Percentiles rank a stretch among this genome's conserved stretches.
These are phyloP conservation scores for Teratosphaeria viscida DNA, from an alignment of 2,329 filamentous ascomycete genomes.

Conservation along the genomic window DNA sequence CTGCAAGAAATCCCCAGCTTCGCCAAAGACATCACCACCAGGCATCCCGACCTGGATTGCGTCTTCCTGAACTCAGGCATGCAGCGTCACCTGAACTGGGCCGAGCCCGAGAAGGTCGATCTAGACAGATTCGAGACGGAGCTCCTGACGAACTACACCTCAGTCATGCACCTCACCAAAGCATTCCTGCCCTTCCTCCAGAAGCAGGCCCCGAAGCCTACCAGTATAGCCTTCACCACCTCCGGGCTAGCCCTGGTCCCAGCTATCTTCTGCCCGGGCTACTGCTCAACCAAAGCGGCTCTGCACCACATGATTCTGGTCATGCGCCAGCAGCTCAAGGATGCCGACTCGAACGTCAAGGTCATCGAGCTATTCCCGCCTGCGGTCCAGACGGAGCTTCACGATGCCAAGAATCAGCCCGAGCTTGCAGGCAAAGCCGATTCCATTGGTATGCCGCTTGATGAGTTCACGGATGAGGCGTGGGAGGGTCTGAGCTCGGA, in stretches of 20 bases:
- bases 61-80: slow-evolving; percentile 46
- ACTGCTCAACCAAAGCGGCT: slow-evolving; percentile 47
- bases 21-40: slow-evolving; percentile 30
- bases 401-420: slow-evolving; percentile 45
- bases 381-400: slow-evolving; percentile 47
- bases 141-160: slow-evolving; percentile 42
- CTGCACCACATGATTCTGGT: slow-evolving; percentile 44
- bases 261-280: slow-evolving; percentile 38
- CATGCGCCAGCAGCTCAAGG: slow-evolving; percentile 41
- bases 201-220: slow-evolving; percentile 30
- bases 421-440: slow-evolving; percentile 35
- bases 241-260: slow-evolving; percentile 43
- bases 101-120: slow-evolving; percentile 38
- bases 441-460: slow-evolving; percentile 44
- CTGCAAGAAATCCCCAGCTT: slow-evolving; percentile 39
- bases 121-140: slow-evolving; percentile 34
- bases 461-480: slow-evolving; percentile 42
- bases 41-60: slow-evolving; percentile 42
- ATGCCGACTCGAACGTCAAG: slow-evolving; percentile 37
- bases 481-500: slow-evolving; percentile 33
- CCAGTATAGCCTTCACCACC: slow-evolving; percentile 38
- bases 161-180: slow-evolving; percentile 39
- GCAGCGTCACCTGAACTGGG: slow-evolving; percentile 41
- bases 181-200: slow-evolving; percentile 42
- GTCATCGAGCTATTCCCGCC: slow-evolving; percentile 48